These are phyloP conservation scores for Blastocystis sp. DNA, from an alignment of 352 stramenopile genomes.

Conservation along the genomic window DNA sequence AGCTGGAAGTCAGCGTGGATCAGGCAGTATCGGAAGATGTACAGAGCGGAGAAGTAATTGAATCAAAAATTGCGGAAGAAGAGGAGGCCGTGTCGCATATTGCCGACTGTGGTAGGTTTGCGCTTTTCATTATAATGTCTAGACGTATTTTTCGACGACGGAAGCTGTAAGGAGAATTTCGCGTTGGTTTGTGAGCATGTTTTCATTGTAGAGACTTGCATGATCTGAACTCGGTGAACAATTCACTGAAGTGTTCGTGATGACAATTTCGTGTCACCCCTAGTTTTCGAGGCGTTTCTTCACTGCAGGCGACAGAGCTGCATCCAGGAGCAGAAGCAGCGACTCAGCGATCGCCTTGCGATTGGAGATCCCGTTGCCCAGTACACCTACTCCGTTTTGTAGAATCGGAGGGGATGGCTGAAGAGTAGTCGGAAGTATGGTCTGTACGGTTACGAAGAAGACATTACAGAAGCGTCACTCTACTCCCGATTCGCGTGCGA, in stretches of 20 bases:
- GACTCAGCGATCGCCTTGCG: background rate
- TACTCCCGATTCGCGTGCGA: constrained; percentile 9
- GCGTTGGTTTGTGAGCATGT: background rate
- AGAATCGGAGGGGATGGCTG: background rate
- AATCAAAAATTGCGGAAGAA: background rate
- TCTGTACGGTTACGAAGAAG: constrained; percentile 15
- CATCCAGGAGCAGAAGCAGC: background rate
- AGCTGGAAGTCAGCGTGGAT: constrained; percentile 46
- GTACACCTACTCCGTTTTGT: constrained; percentile 54
- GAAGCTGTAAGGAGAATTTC: constrained; percentile 62
- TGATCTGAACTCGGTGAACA: constrained; percentile 15
- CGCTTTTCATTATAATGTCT: background rate
- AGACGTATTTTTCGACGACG: constrained; percentile 56
- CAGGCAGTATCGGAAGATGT: background rate
- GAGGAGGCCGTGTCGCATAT: background rate
- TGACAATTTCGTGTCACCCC: too few relatives aligned
- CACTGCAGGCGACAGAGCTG: background rate
- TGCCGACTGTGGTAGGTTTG: constrained; percentile 42
- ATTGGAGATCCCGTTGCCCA: constrained; percentile 40
- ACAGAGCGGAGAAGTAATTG: background rate
- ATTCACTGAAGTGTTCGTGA: constrained; percentile 36
- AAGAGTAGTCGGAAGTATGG: constrained; percentile 12
- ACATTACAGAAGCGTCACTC: constrained; percentile 16
- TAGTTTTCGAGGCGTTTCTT: constrained; percentile 47
- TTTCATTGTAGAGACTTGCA: constrained; percentile 24